Conservation (phyloP, 768 basidiomycete genomes). For the Agaricus bisporus region DNA sequence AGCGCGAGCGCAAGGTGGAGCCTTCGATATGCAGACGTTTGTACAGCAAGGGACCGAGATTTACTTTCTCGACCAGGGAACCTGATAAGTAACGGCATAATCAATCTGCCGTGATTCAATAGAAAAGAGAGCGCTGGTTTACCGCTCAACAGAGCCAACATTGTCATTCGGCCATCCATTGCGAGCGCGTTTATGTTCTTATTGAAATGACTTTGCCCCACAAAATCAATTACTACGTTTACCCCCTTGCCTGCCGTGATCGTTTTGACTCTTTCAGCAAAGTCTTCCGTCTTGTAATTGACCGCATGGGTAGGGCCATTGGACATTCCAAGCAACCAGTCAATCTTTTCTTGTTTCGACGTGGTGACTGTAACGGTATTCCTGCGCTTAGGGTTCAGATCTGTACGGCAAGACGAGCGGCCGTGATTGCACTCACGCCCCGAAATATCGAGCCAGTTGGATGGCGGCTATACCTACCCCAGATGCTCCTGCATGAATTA, state of each 20-base stretch:
- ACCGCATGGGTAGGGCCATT: conserved; percentile 69
- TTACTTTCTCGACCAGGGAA: conserved; percentile 39
- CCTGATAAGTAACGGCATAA: conserved; percentile 31
- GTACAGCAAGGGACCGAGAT: conserved; percentile 63
- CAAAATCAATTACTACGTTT: conserved; percentile 82
- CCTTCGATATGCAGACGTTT: conserved; percentile 89
- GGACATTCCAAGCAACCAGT: conserved; percentile 62
- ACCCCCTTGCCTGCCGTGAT: conserved; percentile 67
- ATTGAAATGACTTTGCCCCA: conserved; percentile 68
- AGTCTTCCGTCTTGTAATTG: conserved; percentile 84
- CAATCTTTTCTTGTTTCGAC: conserved; percentile 76
- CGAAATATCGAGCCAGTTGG: conserved; percentile 71
- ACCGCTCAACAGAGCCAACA: conserved; percentile 67
- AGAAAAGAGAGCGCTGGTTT: not conserved
- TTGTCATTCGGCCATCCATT: conserved; percentile 68
- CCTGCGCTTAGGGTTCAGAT: conserved; percentile 25
- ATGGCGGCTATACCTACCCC: conserved; percentile 88
- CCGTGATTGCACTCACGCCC: conserved; percentile 49
- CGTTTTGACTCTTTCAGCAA: conserved; percentile 65
- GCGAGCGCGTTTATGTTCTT: conserved; percentile 69
- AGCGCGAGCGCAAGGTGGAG: conserved; percentile 76
- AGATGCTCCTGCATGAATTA: conserved; percentile 88
- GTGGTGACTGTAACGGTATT: conserved; percentile 78
- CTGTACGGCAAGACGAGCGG: conserved; percentile 4
- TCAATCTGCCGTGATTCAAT: conserved; percentile 12